Conservation (phyloP, 371 early-diverging fungal genomes). For the Rhizopus delemar region DNA sequence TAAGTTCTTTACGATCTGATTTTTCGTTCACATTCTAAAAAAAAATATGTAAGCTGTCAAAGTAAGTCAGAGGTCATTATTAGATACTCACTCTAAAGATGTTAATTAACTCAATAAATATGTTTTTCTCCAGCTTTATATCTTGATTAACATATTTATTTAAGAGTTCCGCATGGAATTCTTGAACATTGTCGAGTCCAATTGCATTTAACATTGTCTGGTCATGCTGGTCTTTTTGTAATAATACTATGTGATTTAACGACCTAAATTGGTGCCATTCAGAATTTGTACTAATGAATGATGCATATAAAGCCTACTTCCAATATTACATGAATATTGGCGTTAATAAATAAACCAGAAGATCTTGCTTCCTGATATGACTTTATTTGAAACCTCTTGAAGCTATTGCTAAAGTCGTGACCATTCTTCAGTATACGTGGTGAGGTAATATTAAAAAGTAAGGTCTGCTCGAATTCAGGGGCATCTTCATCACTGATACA, state of each 20-base stretch:
- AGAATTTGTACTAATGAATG: conserved; percentile 22
- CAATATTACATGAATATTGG: conserved; percentile 25
- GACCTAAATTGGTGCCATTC: conserved; percentile 22
- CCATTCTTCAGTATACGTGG: conserved; percentile 27
- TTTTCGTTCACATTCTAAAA: conserved; percentile 24
- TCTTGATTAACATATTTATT: conserved; percentile 22
- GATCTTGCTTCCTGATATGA: conserved; percentile 25
- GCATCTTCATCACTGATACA: conserved; percentile 24
- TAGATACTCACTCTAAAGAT: conserved; percentile 27
- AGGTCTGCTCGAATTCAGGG: conserved; percentile 19
- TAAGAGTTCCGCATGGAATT: conserved; percentile 20
- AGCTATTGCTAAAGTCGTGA: conserved; percentile 17
- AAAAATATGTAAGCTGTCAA: conserved; percentile 23
- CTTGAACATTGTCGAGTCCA: conserved; percentile 22
- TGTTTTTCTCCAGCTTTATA: conserved; percentile 21
- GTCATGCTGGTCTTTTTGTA: conserved; percentile 19
- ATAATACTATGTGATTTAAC: conserved; percentile 25
- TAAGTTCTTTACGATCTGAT: conserved; percentile 25
- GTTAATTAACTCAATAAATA: conserved; percentile 19
- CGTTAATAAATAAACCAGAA: conserved; percentile 25
- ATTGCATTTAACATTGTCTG: conserved; percentile 19
- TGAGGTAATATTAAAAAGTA: conserved; percentile 20
- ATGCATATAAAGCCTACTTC: conserved; percentile 18
- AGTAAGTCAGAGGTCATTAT: conserved; percentile 24
- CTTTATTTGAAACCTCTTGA: conserved; percentile 20